Evolutionary conservation across 2,329 filamentous ascomycete species (phyloP).

Genomic region (Penicillium sp.): DNA sequence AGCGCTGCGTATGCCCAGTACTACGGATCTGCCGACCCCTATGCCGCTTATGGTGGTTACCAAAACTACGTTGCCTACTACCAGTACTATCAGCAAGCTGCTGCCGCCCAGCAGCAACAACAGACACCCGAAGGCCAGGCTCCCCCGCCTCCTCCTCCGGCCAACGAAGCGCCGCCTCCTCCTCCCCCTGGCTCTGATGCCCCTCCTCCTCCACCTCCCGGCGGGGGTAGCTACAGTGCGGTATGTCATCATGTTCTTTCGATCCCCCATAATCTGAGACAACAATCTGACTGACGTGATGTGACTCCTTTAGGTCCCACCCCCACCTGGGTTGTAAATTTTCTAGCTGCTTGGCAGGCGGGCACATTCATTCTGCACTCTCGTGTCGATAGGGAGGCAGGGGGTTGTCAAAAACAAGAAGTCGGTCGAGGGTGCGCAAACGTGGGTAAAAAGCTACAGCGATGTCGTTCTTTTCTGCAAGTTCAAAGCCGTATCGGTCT

Average conservation of each 20-base stretch:
- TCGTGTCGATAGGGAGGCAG: background rate
- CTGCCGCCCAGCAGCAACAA: conserved; percentile 49
- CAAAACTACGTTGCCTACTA: conserved; percentile 65
- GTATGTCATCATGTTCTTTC: conserved; percentile 50
- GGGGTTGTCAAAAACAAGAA: conserved; percentile 11
- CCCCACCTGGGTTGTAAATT: conserved; percentile 52
- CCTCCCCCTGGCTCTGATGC: conserved; percentile 66
- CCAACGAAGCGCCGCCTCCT: conserved; percentile 57
- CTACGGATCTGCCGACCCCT: conserved; percentile 76
- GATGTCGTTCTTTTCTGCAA: conserved; percentile 14
- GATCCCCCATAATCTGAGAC: background rate
- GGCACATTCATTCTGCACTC: background rate
- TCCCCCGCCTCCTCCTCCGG: conserved; percentile 57
- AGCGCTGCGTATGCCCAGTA: conserved; percentile 80
- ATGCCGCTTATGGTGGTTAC: conserved; percentile 89
- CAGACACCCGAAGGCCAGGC: conserved; percentile 47
- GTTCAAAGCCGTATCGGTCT: background rate
- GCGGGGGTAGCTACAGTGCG: conserved; percentile 60
- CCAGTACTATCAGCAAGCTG: conserved; percentile 72
- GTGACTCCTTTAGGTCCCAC: conserved; percentile 46
- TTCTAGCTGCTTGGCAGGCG: background rate
- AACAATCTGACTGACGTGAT: conserved; percentile 5
- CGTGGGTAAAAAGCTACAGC: conserved; percentile 15
- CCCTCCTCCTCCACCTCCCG: conserved; percentile 54
- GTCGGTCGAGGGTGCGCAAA: conserved; percentile 8